Evolutionary conservation across 495 filamentous ascomycete species (phyloP), one percentile per base, ranked within the genome.

Genomic region (Hypoxylon intermedium): DNA sequence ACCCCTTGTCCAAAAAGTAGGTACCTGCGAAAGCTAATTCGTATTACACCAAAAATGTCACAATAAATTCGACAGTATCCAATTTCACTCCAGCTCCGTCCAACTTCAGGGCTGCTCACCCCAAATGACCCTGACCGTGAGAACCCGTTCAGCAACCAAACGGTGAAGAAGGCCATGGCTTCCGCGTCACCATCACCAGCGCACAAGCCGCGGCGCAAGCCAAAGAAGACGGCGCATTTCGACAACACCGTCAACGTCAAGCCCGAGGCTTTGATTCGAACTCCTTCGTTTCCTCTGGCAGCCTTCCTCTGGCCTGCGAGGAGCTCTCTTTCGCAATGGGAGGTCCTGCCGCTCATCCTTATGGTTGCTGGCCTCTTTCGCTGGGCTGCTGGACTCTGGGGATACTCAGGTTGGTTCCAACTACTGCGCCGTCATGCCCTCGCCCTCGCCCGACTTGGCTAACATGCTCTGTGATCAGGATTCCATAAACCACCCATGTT

Each of bases 311-410:
- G 94, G 90, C 91, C 93, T 33, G 89, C 92, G 19, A 85, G 91
- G 28, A 87, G 87, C 51, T 84, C 84, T 9, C 83, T 88, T 13
- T 96, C 93, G 19, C 90, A 94, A 92, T 98, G 94, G 95, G 84
- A 96, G 58, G 82, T 91, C 11, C 77, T 98, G 11, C 92, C 94
- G 0, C 74, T 94, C 52, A 87, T 95, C 3, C 75, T 98, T 24
- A 97, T 97, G 90, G 82, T 81, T 11, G 91, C 85, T n/a, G 90
- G 92, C 52, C 83, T 98, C 16, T 96, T 96, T 72, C 80, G 94
- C 46, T 98, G 94, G 94, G 88, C 89, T 37, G 88, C 92, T 37
- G 90, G 90, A 13, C 74, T 98, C 5, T 97, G 94, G 87, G 89
- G 91, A 38, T 97, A 98, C 72, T 98, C 94, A 60, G 93, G 92